phyloP scores from a whole-genome alignment of 768 basidiomycete genomes.

The Phlegmacium glaucopus region DNA sequence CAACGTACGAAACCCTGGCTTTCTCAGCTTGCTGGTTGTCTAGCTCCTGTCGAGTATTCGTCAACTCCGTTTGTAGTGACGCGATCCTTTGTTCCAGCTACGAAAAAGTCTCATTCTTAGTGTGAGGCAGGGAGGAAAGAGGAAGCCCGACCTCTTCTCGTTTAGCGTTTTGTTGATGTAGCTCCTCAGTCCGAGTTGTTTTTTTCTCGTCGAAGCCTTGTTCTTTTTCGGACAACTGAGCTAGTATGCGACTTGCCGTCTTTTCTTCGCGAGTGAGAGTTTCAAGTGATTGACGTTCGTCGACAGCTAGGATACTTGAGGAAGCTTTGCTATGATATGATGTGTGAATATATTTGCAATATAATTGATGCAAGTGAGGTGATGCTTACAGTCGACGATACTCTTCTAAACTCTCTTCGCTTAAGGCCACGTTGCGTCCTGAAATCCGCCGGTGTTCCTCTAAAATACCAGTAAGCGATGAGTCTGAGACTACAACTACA shows the following conservation, averaged over 20 bases:
- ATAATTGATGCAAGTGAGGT: neutral
- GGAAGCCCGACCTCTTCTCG: slow-evolving; percentile 51
- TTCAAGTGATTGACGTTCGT: slow-evolving; percentile 85
- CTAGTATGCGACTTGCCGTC: slow-evolving; percentile 57
- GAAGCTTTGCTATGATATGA: slow-evolving; percentile 59
- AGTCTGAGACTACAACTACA: neutral
- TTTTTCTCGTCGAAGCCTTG: slow-evolving; percentile 60
- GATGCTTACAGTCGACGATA: slow-evolving; percentile 73
- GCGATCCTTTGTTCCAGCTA: slow-evolving; percentile 63
- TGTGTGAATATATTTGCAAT: neutral
- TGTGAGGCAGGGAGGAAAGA: neutral
- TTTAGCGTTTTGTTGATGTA: slow-evolving; percentile 41
- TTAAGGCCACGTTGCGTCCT: slow-evolving; percentile 72
- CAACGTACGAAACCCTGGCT: slow-evolving; percentile 66
- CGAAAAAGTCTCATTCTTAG: neutral
- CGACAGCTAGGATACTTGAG: slow-evolving; percentile 76
- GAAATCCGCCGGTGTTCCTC: slow-evolving; percentile 75
- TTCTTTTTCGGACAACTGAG: slow-evolving; percentile 66
- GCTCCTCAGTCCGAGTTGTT: slow-evolving; percentile 54
- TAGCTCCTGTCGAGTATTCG: slow-evolving; percentile 67
- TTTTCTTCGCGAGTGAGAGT: slow-evolving; percentile 81
- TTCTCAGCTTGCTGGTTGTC: slow-evolving; percentile 86
- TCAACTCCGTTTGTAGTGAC: slow-evolving; percentile 57
- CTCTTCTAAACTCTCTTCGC: slow-evolving; percentile 81
- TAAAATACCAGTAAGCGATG: slow-evolving; percentile 21